Percentiles rank a stretch among this genome's conserved stretches.
These are phyloP conservation scores for Anastatica hierochuntica DNA, from an alignment of 345 rosid species.

Conservation along the genomic window DNA sequence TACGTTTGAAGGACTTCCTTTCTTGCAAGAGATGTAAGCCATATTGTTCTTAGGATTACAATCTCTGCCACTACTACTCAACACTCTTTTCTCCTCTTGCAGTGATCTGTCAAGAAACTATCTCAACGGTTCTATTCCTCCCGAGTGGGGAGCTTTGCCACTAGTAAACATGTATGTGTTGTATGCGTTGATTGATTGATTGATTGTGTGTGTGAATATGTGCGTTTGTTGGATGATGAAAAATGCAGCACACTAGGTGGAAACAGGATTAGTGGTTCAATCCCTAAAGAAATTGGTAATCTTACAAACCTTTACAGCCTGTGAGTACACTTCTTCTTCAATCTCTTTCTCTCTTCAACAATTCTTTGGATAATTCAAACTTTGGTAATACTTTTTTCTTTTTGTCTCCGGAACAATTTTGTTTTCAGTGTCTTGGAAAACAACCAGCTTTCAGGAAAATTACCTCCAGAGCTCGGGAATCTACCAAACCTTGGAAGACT, in stretches of 20 bases:
- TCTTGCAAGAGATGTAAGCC: constrained; percentile 34
- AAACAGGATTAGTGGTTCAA: constrained; percentile 40
- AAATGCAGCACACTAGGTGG: constrained; percentile 34
- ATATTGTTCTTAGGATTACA: neutral
- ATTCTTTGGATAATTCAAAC: too few species aligned
- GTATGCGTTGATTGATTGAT: constrained; percentile 9
- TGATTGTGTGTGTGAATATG: neutral
- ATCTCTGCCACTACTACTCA: neutral
- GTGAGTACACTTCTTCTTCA: constrained; percentile 29
- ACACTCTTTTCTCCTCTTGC: constrained; percentile 1
- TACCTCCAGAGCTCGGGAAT: constrained; percentile 40
- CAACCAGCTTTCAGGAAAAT: constrained; percentile 31
- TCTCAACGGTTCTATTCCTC: constrained; percentile 44
- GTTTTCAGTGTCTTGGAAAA: constrained; percentile 24
- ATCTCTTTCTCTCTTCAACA: too few species aligned
- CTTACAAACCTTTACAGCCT: constrained; percentile 27
- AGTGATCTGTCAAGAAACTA: constrained; percentile 45
- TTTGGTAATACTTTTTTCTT: too few species aligned
- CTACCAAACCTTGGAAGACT: constrained; percentile 9
- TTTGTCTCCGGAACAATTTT: neutral
- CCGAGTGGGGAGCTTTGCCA: constrained; percentile 37
- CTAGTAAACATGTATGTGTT: constrained; percentile 30
- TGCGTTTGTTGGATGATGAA: constrained; percentile 7
- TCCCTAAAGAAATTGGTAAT: constrained; percentile 46
- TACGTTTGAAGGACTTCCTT: constrained; percentile 32